phyloP scores from a whole-genome alignment of 2,329 filamentous ascomycete genomes.

The Byssoonygena ceratinophila region DNA sequence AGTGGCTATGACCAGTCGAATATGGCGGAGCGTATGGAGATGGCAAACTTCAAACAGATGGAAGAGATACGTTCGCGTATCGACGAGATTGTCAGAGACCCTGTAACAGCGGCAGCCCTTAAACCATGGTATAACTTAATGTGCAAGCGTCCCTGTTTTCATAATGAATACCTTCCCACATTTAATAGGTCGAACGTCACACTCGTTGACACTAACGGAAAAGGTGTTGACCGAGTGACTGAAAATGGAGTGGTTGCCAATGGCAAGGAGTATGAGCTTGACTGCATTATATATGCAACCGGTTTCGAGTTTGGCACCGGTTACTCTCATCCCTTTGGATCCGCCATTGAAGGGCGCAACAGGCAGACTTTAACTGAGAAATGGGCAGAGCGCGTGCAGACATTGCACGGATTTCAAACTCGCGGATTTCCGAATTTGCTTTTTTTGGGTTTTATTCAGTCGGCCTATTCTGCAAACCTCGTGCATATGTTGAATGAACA shows the following conservation, averaged over 20 bases:
- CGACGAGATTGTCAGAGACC: constrained; percentile 43
- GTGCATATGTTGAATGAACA: neutral
- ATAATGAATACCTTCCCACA: constrained; percentile 41
- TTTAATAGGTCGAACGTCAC: constrained; percentile 52
- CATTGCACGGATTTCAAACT: constrained; percentile 44
- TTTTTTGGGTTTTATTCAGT: constrained; percentile 37
- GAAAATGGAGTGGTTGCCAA: constrained; percentile 39
- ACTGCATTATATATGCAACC: constrained; percentile 40
- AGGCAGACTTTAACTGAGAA: constrained; percentile 39
- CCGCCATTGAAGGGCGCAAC: constrained; percentile 37
- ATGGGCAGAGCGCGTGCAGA: constrained; percentile 39
- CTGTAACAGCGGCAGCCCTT: constrained; percentile 41
- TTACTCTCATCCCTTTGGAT: constrained; percentile 21
- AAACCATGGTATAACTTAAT: constrained; percentile 51
- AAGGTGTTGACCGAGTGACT: constrained; percentile 42
- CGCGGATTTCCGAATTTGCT: constrained; percentile 48
- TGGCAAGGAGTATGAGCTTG: constrained; percentile 40
- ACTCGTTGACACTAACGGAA: constrained; percentile 50
- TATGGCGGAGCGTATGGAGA: neutral
- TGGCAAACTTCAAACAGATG: constrained; percentile 33
- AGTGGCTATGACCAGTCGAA: constrained; percentile 12
- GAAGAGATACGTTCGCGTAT: constrained; percentile 40
- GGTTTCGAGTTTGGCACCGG: constrained; percentile 28
- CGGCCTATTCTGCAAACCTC: constrained; percentile 16
- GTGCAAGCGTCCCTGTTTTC: constrained; percentile 41